A percentile compares a stretch with the other conserved stretches of the same genome.
Evolutionary conservation across 768 basidiomycete species (phyloP).

Genomic region (Suillus alpinus): DNA sequence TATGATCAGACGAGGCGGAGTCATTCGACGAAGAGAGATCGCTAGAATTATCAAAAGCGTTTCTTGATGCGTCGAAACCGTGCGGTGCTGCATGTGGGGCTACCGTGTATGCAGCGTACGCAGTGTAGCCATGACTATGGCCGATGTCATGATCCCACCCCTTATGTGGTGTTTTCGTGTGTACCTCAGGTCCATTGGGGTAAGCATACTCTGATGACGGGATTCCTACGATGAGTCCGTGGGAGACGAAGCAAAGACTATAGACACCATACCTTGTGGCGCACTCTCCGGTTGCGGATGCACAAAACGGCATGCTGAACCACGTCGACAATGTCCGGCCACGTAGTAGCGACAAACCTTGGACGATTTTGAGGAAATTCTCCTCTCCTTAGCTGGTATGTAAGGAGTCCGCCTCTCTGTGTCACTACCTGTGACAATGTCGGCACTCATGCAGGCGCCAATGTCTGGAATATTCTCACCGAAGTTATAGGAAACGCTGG

Average conservation of each 20-base stretch:
- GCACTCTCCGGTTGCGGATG: conserved; percentile 10
- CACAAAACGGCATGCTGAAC: conserved; percentile 24
- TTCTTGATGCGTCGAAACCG: background rate
- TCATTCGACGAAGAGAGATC: background rate
- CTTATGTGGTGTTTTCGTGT: background rate
- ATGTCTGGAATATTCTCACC: background rate
- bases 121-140: background rate
- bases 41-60: background rate
- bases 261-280: background rate
- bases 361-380: background rate
- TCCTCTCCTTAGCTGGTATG: background rate
- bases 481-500: background rate
- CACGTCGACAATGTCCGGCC: conserved; percentile 25
- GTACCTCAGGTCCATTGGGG: background rate
- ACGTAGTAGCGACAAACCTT: conserved; percentile 24
- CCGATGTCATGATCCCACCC: background rate
- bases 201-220: background rate
- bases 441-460: background rate
- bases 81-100: background rate
- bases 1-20: background rate
- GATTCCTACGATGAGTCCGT: background rate
- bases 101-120: background rate
- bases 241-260: background rate
- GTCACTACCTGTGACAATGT: background rate
- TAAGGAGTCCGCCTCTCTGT: too few species aligned